Percentiles rank a stretch among this genome's conserved stretches.
Evolutionary conservation across 169 alveolate species (phyloP).

Genomic region (Plasmodium vivax): DNA sequence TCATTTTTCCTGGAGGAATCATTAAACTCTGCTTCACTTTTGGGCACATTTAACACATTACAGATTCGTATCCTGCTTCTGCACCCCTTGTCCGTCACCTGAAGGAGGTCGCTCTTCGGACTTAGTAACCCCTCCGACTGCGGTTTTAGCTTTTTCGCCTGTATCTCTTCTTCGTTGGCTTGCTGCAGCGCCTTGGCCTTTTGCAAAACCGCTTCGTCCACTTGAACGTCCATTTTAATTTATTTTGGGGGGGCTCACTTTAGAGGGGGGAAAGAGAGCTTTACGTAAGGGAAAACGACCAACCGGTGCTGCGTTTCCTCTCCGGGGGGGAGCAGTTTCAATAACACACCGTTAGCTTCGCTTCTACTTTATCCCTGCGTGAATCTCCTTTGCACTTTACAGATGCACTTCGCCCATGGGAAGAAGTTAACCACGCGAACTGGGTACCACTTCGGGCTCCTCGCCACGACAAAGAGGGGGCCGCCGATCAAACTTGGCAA

Average conservation of each 20-base stretch:
- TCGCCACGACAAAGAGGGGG: not conserved
- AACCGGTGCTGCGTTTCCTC: not conserved
- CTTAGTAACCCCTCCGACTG: constrained; percentile 1
- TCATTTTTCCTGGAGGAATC: constrained; percentile 30
- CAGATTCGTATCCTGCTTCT: constrained; percentile 39
- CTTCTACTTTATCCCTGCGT: no score
- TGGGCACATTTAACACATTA: constrained; percentile 42
- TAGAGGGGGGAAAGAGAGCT: not conserved
- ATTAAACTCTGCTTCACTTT: constrained; percentile 44
- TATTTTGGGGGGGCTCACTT: not conserved
- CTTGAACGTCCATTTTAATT: constrained; percentile 21
- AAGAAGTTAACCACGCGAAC: not conserved
- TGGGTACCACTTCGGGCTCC: not conserved
- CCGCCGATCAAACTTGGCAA: not conserved
- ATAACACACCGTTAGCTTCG: not conserved
- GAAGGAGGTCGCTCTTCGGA: constrained; percentile 15
- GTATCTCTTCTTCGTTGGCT: constrained; percentile 21
- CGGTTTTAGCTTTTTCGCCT: constrained; percentile 45
- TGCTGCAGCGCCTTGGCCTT: constrained; percentile 23
- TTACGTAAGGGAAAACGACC: not conserved
- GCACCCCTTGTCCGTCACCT: constrained; percentile 24
- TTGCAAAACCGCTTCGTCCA: constrained; percentile 18
- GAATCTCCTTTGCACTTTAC: not conserved
- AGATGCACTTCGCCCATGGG: not conserved
- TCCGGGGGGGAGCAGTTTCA: not conserved